Conservation (phyloP, 345 rosid species). For the Erysimum cheiranthoides region DNA sequence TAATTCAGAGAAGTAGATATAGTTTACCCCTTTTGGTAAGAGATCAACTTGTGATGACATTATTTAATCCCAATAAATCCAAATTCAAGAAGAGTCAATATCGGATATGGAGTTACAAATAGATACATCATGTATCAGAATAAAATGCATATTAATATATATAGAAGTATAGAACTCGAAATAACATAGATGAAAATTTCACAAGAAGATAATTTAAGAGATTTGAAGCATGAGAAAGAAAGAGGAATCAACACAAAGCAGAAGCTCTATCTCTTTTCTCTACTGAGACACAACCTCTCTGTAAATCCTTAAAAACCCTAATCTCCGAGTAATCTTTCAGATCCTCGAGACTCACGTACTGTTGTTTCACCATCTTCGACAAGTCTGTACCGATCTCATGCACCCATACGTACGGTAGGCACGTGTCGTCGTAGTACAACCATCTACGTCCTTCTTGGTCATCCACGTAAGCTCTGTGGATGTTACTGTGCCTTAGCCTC, state of each 20-base stretch:
- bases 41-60: slow-evolving; percentile 17
- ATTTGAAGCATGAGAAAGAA: not conserved
- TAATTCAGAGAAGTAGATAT: not conserved
- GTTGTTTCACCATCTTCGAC: slow-evolving; percentile 87
- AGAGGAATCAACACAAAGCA: slow-evolving; percentile 58
- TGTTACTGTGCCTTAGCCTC: slow-evolving; percentile 71
- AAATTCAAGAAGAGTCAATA: slow-evolving; percentile 26
- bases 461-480: slow-evolving; percentile 63
- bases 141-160: not conserved
- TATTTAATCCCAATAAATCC: slow-evolving; percentile 22
- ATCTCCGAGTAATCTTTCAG: slow-evolving; percentile 83
- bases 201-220: not conserved
- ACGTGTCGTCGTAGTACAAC: slow-evolving; percentile 75
- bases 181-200: slow-evolving; percentile 19
- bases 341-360: slow-evolving; percentile 84
- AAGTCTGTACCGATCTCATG: slow-evolving; percentile 74
- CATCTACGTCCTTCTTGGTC: slow-evolving; percentile 59
- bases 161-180: not conserved
- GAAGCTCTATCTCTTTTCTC: slow-evolving; percentile 77
- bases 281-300: slow-evolving; percentile 74
- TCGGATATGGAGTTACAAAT: not conserved
- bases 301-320: slow-evolving; percentile 69
- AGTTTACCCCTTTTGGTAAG: slow-evolving; percentile 21
- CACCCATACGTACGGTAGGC: slow-evolving; percentile 86
- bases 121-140: slow-evolving; percentile 22